Evolutionary conservation across 768 basidiomycete genomes (phyloP).

Genomic region (Phylloporus sp.): DNA sequence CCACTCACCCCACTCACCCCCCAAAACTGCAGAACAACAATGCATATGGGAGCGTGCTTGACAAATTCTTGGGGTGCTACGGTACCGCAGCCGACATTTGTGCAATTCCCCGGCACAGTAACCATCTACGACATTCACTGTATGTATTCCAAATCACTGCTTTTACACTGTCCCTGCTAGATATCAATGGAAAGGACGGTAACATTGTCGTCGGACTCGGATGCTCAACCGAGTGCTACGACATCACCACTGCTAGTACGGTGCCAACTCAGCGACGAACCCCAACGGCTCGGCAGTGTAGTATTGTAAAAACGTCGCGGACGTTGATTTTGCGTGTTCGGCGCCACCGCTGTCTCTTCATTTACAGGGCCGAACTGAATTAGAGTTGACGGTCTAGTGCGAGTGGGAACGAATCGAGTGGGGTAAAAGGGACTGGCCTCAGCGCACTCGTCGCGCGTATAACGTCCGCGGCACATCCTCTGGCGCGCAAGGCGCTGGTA

Average conservation of each 20-base stretch:
- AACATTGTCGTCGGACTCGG: conserved; percentile 38
- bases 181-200: conserved; percentile 36
- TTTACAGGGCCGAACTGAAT: no score
- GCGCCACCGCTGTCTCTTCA: conserved; percentile 9
- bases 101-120: conserved; percentile 33
- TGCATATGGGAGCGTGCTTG: conserved; percentile 13
- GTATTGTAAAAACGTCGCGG: conserved; percentile 35
- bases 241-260: conserved; percentile 36
- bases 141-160: conserved; percentile 11
- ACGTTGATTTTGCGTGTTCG: conserved; percentile 28
- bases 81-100: conserved; percentile 31
- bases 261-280: conserved; percentile 15
- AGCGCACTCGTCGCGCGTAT: no score
- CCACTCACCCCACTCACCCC: not conserved
- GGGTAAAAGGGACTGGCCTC: not conserved
- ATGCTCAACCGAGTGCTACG: conserved; percentile 36
- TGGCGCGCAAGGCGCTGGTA: no score
- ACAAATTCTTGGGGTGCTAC: conserved; percentile 31
- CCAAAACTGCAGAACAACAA: conserved; percentile 28
- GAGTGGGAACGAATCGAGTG: not conserved
- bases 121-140: conserved; percentile 41
- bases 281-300: conserved; percentile 32
- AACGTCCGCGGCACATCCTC: no score
- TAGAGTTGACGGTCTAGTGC: not conserved
- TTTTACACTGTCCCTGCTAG: conserved; percentile 5